phyloP scores from a whole-genome alignment of 768 basidiomycete genomes.

The Tulasnella sp. region DNA sequence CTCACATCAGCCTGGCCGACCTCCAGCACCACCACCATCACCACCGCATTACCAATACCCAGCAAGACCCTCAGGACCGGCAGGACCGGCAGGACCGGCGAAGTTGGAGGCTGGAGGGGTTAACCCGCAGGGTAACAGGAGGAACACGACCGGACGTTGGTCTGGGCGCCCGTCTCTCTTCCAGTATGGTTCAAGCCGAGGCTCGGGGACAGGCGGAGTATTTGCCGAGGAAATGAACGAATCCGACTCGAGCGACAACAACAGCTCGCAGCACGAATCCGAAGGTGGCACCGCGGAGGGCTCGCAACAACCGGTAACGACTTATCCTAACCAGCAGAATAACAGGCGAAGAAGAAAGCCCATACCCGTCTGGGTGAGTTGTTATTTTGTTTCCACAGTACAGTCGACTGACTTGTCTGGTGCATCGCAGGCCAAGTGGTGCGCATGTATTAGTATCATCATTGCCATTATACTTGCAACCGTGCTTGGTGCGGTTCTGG shows the following conservation, averaged over 20 bases:
- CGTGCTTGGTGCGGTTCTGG: background rate
- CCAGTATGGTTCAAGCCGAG: too few species aligned
- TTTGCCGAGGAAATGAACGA: background rate
- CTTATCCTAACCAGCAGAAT: too few species aligned
- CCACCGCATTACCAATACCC: too few species aligned
- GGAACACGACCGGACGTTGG: background rate
- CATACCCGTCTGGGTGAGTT: background rate
- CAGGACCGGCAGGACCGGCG: background rate
- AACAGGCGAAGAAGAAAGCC: background rate
- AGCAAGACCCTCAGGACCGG: too few species aligned
- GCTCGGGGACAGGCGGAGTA: background rate
- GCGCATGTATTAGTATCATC: background rate
- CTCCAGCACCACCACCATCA: too few species aligned
- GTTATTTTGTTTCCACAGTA: background rate
- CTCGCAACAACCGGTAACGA: too few species aligned
- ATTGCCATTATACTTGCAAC: background rate
- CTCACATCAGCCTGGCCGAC: too few species aligned
- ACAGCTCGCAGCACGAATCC: too few species aligned
- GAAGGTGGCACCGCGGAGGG: too few species aligned
- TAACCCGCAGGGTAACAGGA: too few species aligned
- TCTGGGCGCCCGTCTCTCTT: too few species aligned
- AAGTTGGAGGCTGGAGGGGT: too few species aligned
- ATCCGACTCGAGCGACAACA: background rate
- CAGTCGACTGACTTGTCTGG: background rate
- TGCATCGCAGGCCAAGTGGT: background rate